A percentile compares a stretch with the other conserved stretches of the same genome.
Conservation (phyloP, 306 rosid species). For the Cucumis sativus region Cucumber_9930_V3 NC_026656.2:449501-450000, state of each 20-base stretch:
- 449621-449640: not conserved
- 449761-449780: slow-evolving; percentile 60
- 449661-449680: not conserved
- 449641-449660: not conserved
- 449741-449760: slow-evolving; percentile 36
- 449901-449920: not conserved
- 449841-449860: not conserved
- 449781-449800: slow-evolving; percentile 67
- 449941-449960: slow-evolving; percentile 71
- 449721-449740: slow-evolving; percentile 48
- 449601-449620: not conserved
- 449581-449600: not conserved
- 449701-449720: slow-evolving; percentile 47
- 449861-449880: not conserved
- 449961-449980: slow-evolving; percentile 67
- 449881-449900: not conserved
- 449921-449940: not conserved
- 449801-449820: slow-evolving; percentile 78
- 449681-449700: not conserved
- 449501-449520: not conserved
- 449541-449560: not conserved
- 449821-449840: slow-evolving; percentile 32
- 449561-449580: too few relatives aligned
- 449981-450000: slow-evolving; percentile 59
- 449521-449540: not conserved